These are phyloP conservation scores for Apiotrichum montevideense DNA, from an alignment of 1,284 basidiomycete species.

Conservation along the genomic window DNA sequence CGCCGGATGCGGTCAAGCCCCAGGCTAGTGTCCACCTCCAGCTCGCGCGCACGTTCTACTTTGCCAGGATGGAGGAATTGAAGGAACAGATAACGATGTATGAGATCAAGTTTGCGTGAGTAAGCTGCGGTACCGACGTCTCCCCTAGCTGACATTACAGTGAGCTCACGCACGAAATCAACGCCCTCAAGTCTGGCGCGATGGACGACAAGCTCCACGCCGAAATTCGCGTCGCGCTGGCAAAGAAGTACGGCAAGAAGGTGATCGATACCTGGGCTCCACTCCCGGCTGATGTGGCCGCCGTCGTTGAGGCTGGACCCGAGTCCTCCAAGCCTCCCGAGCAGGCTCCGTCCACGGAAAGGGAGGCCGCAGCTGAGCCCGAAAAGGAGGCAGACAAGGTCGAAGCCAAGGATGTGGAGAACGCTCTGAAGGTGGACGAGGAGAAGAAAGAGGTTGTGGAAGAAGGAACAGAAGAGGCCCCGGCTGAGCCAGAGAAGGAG, in stretches of 20 bases:
- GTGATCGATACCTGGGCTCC: constrained; percentile 39
- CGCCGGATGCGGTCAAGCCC: constrained; percentile 34
- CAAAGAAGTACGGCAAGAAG: constrained; percentile 37
- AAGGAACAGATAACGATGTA: constrained; percentile 61
- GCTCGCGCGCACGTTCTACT: constrained; percentile 67
- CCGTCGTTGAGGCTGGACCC: constrained; percentile 24
- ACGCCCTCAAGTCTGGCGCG: constrained; percentile 63
- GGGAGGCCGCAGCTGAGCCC: neutral
- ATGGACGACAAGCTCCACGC: constrained; percentile 57
- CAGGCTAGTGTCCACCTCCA: constrained; percentile 53
- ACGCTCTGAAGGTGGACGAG: neutral
- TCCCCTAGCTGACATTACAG: constrained; percentile 2
- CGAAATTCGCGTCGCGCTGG: constrained; percentile 44
- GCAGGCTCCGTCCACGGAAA: neutral
- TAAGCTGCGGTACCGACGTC: no score
- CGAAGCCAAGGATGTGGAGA: neutral
- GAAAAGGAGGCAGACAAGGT: neutral
- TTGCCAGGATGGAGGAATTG: constrained; percentile 62
- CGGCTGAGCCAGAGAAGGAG: neutral
- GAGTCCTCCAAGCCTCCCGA: constrained; percentile 11
- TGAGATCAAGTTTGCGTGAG: constrained; percentile 48
- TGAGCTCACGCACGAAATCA: constrained; percentile 43
- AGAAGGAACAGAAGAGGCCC: constrained; percentile 9
- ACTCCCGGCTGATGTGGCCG: constrained; percentile 25
- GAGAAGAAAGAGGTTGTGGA: neutral